Percentiles rank a stretch among this genome's conserved stretches.
phyloP scores from a whole-genome alignment of 1,284 basidiomycete genomes.

The Chiua sp. region DNA sequence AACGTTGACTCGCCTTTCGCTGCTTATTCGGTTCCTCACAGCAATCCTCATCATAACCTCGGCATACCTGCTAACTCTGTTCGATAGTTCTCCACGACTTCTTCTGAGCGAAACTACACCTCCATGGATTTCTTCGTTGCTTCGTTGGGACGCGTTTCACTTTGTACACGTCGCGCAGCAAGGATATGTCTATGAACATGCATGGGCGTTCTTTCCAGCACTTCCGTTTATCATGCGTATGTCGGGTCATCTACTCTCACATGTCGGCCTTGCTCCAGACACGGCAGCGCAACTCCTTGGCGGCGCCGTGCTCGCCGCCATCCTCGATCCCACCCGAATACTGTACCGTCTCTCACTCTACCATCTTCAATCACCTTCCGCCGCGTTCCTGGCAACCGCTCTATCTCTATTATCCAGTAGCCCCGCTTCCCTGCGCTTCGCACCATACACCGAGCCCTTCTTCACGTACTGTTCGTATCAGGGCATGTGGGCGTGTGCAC shows the following conservation, averaged over 20 bases:
- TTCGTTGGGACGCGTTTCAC: constrained; percentile 94
- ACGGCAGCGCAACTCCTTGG: constrained; percentile 37
- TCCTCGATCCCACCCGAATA: constrained; percentile 50
- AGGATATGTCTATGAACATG: constrained; percentile 80
- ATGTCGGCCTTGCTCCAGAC: constrained; percentile 11
- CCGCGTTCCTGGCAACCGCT: constrained; percentile 66
- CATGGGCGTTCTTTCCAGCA: constrained; percentile 90
- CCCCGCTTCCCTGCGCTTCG: constrained; percentile 73
- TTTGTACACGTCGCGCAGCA: constrained; percentile 71
- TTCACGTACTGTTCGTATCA: constrained; percentile 82
- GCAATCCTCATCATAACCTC: constrained; percentile 31
- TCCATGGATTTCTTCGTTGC: constrained; percentile 40
- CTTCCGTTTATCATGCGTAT: constrained; percentile 60
- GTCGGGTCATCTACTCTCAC: constrained; percentile 33
- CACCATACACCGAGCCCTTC: constrained; percentile 85
- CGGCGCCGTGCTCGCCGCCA: constrained; percentile 47
- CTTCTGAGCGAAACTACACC: constrained; percentile 26
- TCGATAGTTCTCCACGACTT: constrained; percentile 52
- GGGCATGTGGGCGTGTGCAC: constrained; percentile 71
- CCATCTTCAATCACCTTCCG: constrained; percentile 54
- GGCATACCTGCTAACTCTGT: constrained; percentile 42
- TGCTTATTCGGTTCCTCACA: constrained; percentile 27
- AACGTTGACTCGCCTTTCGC: constrained; percentile 26
- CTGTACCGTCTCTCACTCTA: constrained; percentile 70
- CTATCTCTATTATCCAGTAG: constrained; percentile 85